Conservation (phyloP, 805 yeast species). For the Sungouiella thailandica region DNA sequence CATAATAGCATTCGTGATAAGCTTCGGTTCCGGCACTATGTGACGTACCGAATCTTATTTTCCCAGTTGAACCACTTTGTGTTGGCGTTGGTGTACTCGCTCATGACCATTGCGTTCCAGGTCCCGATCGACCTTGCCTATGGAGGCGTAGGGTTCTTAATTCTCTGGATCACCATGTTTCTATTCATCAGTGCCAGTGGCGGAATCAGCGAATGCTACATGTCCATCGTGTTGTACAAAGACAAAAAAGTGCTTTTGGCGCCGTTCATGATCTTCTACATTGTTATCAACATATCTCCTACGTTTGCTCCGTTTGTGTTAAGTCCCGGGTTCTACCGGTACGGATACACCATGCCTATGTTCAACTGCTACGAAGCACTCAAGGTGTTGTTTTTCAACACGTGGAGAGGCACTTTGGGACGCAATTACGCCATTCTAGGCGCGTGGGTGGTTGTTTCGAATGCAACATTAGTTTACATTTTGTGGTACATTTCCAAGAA, state of each 20-base stretch:
- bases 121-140: slow-evolving; percentile 21
- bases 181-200: slow-evolving; percentile 25
- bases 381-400: slow-evolving; percentile 30
- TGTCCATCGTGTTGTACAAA: slow-evolving; percentile 15
- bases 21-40: slow-evolving; percentile 21
- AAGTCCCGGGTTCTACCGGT: slow-evolving; percentile 26
- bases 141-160: slow-evolving; percentile 29
- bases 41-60: slow-evolving; percentile 23
- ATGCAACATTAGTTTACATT: slow-evolving; percentile 3
- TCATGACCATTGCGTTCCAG: slow-evolving; percentile 28
- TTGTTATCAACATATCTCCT: slow-evolving; percentile 27
- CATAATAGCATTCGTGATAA: slow-evolving; percentile 15
- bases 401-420: slow-evolving; percentile 30
- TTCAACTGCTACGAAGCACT: slow-evolving; percentile 26
- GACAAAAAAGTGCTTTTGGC: slow-evolving; percentile 18
- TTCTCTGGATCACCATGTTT: slow-evolving; percentile 28
- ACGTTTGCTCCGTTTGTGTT: slow-evolving; percentile 31
- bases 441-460: slow-evolving; percentile 24
- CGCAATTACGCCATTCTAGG: slow-evolving; percentile 25
- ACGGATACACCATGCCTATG: slow-evolving; percentile 36
- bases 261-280: slow-evolving; percentile 26
- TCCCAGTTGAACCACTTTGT: slow-evolving; percentile 27
- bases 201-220: slow-evolving; percentile 24
- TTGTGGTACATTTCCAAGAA: neutral
- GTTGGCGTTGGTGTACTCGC: slow-evolving; percentile 25